phyloP scores from a whole-genome alignment of 2,329 filamentous ascomycete genomes.

The Parafenestella ontariensis region DNA sequence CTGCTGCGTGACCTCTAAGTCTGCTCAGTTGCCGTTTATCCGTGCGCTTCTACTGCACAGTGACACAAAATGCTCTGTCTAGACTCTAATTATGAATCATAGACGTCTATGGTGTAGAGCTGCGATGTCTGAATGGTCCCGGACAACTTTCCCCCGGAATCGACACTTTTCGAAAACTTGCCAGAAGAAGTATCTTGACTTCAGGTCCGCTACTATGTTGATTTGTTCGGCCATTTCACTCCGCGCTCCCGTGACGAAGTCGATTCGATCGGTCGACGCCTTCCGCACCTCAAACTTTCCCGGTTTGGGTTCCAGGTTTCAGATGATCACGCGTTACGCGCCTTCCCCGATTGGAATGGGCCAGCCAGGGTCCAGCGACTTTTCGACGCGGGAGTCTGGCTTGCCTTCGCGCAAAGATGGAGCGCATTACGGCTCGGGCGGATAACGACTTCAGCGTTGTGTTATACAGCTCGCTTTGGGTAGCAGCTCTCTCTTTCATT shows the following conservation, averaged over 20 bases:
- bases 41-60: no score
- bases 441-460: constrained; percentile 29
- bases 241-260: background rate
- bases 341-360: background rate
- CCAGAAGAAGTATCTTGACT: constrained; percentile 3
- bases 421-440: constrained; percentile 30
- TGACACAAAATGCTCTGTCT: no score
- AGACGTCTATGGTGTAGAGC: background rate
- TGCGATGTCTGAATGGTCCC: constrained; percentile 11
- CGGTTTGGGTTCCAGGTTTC: background rate
- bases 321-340: constrained; percentile 25
- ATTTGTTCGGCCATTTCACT: constrained; percentile 7
- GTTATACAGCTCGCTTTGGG: constrained; percentile 30
- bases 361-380: constrained; percentile 16
- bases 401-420: constrained; percentile 27
- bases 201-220: background rate
- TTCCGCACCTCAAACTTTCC: background rate
- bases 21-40: no score
- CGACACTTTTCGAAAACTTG: constrained; percentile 10
- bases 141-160: constrained; percentile 14
- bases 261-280: constrained; percentile 11
- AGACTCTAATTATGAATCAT: background rate
- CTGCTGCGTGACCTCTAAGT: no score
- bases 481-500: constrained; percentile 28
- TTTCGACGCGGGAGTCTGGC: constrained; percentile 5